Evolutionary conservation across 164 flowering plant species (phyloP).

Genomic region (Chimonanthus praecox): DNA sequence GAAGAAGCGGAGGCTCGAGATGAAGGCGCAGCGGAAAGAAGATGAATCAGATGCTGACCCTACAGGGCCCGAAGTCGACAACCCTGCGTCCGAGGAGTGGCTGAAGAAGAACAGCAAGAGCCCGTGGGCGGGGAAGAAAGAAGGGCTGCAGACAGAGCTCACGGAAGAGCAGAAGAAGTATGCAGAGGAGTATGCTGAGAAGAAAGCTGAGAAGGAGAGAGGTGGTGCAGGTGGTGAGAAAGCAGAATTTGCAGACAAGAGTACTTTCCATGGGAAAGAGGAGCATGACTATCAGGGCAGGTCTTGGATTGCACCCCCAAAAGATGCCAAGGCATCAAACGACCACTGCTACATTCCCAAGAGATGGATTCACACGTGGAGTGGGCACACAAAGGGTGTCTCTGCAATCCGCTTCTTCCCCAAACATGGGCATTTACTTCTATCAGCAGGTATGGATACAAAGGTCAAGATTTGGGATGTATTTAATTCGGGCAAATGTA

Average conservation of each 20-base stretch:
- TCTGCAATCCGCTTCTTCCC: constrained; percentile 96
- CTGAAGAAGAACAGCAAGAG: constrained; percentile 75
- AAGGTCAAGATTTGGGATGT: constrained; percentile 99
- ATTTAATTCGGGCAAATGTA: constrained; percentile 83
- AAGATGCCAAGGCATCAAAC: constrained; percentile 79
- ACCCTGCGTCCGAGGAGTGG: constrained; percentile 85
- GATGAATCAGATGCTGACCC: constrained; percentile 19
- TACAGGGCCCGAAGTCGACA: constrained; percentile 40
- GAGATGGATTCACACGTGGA: constrained; percentile 90
- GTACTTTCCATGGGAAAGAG: constrained; percentile 93
- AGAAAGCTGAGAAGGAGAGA: constrained; percentile 71
- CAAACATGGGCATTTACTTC: constrained; percentile 77
- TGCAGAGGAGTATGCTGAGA: constrained; percentile 88
- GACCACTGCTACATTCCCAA: constrained; percentile 95
- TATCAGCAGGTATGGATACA: constrained; percentile 93
- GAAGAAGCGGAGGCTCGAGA: constrained; percentile 63
- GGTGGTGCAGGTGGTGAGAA: constrained; percentile 43
- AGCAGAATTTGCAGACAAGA: constrained; percentile 63
- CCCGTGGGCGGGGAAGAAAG: constrained; percentile 96
- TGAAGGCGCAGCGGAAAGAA: constrained; percentile 36
- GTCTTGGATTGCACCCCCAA: constrained; percentile 96
- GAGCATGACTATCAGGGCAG: constrained; percentile 96
- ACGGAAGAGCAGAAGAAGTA: constrained; percentile 99
- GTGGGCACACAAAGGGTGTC: constrained; percentile 97
- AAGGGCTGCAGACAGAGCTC: constrained; percentile 56